Percentiles rank a stretch among this genome's conserved stretches.
These are phyloP conservation scores for Talaromyces sp. DNA, from an alignment of 2,329 filamentous ascomycete species.

Conservation along the genomic window DNA sequence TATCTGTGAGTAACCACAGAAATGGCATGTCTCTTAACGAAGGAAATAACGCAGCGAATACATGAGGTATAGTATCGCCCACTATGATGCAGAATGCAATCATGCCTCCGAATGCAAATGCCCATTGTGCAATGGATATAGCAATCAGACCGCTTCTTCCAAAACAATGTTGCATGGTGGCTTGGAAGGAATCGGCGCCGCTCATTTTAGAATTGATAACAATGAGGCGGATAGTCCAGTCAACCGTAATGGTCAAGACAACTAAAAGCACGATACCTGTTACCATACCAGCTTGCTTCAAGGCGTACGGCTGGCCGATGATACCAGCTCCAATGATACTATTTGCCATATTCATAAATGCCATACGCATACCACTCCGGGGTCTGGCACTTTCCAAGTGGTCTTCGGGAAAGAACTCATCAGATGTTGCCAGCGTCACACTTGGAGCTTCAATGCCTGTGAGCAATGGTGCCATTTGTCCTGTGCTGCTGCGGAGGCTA, in stretches of 20 bases:
- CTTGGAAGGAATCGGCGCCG: slow-evolving; percentile 90
- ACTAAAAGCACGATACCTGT: slow-evolving; percentile 78
- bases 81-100: slow-evolving; percentile 97
- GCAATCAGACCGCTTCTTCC: slow-evolving; percentile 83
- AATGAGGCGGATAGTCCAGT: slow-evolving; percentile 97
- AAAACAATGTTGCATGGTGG: slow-evolving; percentile 94
- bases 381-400: slow-evolving; percentile 65
- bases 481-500: slow-evolving; percentile 41
- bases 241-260: slow-evolving; percentile 75
- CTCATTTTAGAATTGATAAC: slow-evolving; percentile 97
- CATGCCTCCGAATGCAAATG: slow-evolving; percentile 98
- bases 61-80: slow-evolving; percentile 92
- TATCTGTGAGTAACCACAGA: slow-evolving; percentile 76
- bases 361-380: slow-evolving; percentile 79
- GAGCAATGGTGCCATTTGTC: slow-evolving; percentile 66
- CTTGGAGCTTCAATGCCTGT: slow-evolving; percentile 82
- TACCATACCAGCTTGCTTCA: slow-evolving; percentile 82
- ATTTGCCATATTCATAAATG: slow-evolving; percentile 99
- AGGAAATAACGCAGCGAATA: slow-evolving; percentile 79
- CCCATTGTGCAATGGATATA: slow-evolving; percentile 91
- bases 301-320: slow-evolving; percentile 89
- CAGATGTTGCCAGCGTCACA: slow-evolving; percentile 65
- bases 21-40: slow-evolving; percentile 69
- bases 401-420: slow-evolving; percentile 58
- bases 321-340: slow-evolving; percentile 82